Base-by-base conservation (phyloP, 345 rosid genomes). In the Gossypium rotundifolium region DNA sequence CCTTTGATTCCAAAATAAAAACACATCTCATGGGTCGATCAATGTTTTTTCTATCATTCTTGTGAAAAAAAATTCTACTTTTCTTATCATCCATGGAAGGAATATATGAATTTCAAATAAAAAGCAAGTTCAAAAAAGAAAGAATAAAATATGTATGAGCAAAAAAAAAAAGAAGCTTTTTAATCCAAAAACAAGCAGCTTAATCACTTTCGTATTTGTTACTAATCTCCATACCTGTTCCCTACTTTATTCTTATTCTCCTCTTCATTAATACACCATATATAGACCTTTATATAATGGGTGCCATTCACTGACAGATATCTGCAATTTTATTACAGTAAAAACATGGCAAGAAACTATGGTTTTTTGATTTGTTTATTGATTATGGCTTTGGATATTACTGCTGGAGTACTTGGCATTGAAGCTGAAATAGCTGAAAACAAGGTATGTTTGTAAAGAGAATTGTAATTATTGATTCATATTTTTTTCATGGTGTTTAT, bases 371-470 rank as follows among this genome's bases (percentile, higher is more conserved):
- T 86, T 62, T 86, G 90, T 42, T 62, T 86, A 54, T 23, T 89
- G 71, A 87, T 87, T 51, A 74, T 89, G 79, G 83, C 76, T 20
- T 10, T 89, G 85, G 93, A 89, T 68, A 70, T 87, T 52, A 68
- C 72, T 1, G 93, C 91, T 11, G 93, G 91, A 2, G 71, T 87
- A 11, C 87, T 89, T 2, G 87, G 90, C 58, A 86, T 87, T 62
- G 86, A 87, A 78, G 91, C 91, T 8, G 90, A 87, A 55, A 70
- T 57, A 25, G 84, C 90, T 22, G 83, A 89, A 70, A 85, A 85
- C 84, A 82, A 87, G 87, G 91, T 83, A 69, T 52, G 74, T 14
- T 76, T 40, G 2, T 18, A 52, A 52, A 45, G 63, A 38, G 49
- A 40, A 44, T 60, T 74, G 11, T 63, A 7, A 40, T 42, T 20